Evolutionary conservation across 345 rosid species (phyloP).

Genomic region (Boechera stricta): DNA sequence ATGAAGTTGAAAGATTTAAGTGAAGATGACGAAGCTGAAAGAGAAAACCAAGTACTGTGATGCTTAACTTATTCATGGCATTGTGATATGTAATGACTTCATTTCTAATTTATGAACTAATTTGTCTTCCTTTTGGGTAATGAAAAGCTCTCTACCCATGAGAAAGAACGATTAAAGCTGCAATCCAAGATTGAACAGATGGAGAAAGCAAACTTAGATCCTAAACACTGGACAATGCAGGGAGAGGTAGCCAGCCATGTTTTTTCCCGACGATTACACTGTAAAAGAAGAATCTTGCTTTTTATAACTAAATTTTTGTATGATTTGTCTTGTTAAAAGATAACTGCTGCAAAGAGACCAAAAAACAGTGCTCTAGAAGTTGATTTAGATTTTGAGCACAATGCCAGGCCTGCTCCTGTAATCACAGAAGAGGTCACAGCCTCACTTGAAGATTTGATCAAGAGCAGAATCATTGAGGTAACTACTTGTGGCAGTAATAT

Average conservation of each 20-base stretch:
- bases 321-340: slow-evolving; percentile 51
- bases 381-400: slow-evolving; percentile 96
- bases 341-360: slow-evolving; percentile 88
- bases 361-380: slow-evolving; percentile 95
- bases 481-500: slow-evolving; percentile 1
- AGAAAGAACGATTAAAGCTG: slow-evolving; percentile 65
- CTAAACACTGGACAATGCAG: slow-evolving; percentile 93
- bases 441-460: slow-evolving; percentile 85
- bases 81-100: slow-evolving; percentile 19
- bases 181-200: slow-evolving; percentile 71
- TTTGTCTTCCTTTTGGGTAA: slow-evolving; percentile 50
- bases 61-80: slow-evolving; percentile 6
- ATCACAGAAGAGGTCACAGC: slow-evolving; percentile 94
- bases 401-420: slow-evolving; percentile 88
- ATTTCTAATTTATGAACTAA: slow-evolving; percentile 14
- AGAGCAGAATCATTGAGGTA: slow-evolving; percentile 79
- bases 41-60: slow-evolving; percentile 48
- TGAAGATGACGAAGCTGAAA: slow-evolving; percentile 57
- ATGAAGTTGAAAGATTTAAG: slow-evolving; percentile 46
- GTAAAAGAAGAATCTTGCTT: neutral
- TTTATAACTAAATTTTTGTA: slow-evolving; percentile 5
- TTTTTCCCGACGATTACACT: neutral
- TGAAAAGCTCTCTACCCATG: slow-evolving; percentile 73
- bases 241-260: slow-evolving; percentile 79
- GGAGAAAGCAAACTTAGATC: slow-evolving; percentile 90